Conservation (phyloP, 1,139 yeast genomes). For the Saccharomyces hybrid region DNA sequence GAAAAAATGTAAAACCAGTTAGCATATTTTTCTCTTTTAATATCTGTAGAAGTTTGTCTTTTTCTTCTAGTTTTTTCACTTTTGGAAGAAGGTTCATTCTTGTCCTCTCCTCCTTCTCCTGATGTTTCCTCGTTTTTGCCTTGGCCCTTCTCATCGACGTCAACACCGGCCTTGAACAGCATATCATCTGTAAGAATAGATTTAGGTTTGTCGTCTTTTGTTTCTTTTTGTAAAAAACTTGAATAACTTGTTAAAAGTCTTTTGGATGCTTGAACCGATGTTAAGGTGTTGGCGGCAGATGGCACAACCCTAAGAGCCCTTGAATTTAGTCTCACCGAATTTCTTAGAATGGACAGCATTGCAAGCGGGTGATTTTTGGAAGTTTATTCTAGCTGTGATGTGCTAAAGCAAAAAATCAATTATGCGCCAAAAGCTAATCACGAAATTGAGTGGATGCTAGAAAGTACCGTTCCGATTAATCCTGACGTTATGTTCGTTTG, state of each 20-base stretch:
- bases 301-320: slow-evolving; percentile 1
- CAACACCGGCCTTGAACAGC: slow-evolving; percentile 78
- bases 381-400: background rate
- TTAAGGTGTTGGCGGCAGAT: background rate
- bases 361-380: background rate
- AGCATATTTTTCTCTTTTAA: slow-evolving; percentile 58
- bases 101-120: slow-evolving; percentile 21
- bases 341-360: slow-evolving; percentile 6
- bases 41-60: slow-evolving; percentile 58
- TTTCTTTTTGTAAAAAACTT: slow-evolving; percentile 15
- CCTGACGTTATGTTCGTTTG: background rate
- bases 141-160: slow-evolving; percentile 33
- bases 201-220: slow-evolving; percentile 35
- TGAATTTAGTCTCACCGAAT: slow-evolving; percentile 5
- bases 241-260: background rate
- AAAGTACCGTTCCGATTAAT: background rate
- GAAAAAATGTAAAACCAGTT: slow-evolving; percentile 58
- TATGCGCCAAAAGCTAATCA: background rate
- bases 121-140: slow-evolving; percentile 9
- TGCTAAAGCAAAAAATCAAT: background rate
- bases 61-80: slow-evolving; percentile 27
- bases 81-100: slow-evolving; percentile 7
- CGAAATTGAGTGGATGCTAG: background rate
- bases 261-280: background rate
- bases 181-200: slow-evolving; percentile 74